Base-by-base conservation (phyloP, 83 land plant species). In the Isoetes engelmannii region DNA sequence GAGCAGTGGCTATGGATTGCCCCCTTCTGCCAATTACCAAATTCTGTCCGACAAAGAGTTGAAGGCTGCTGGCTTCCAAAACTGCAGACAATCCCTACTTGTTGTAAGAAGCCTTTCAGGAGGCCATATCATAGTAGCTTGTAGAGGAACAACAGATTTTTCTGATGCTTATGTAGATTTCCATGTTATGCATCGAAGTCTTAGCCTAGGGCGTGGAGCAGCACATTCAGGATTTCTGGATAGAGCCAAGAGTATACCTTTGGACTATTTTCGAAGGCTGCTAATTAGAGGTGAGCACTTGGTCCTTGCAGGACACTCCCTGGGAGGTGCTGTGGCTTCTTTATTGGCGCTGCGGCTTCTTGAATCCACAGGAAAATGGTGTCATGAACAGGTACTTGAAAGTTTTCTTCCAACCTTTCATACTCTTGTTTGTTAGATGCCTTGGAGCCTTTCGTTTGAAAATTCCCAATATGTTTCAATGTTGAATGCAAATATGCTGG, bases 291-390 rank as follows among this genome's bases (percentile, higher is more conserved):
- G 71, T 5, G 71, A 69, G 44, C 41, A 69, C 3, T 19, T 69
- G 60, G 55, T 69, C 61, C 55, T 69, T 60, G 55, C 71, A 5
- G 71, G 71, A 21, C 61, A 69, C 43, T 69, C 71, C 3, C 4
- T 69, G 61, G 71, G 71, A 12, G 71, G 43, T 5, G 71, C 60
- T 4, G 71, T 69, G 13, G 65, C 71, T 12, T 69, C 71, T 7
- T 60, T 69, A 5, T 19, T 54, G 5, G 37, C 71, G n/a, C 55
- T 69, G 44, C 12, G 71, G 45, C 74, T 79, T 20, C 64, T 79
- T 65, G 79, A 79, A 57, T 50, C 79, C 13, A 70, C 79, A 0
- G 80, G 80, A 53, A 75, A 48, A 57, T 79, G 79, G 74, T 79
- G 79, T 48, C 81, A 79, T 54, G 70, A 70, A 12, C 81, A 66